A percentile compares a stretch with the other conserved stretches of the same genome.
Evolutionary conservation across 1,284 basidiomycete species (phyloP).

Genomic region (Melanopsichium pennsylvanicum): DNA sequence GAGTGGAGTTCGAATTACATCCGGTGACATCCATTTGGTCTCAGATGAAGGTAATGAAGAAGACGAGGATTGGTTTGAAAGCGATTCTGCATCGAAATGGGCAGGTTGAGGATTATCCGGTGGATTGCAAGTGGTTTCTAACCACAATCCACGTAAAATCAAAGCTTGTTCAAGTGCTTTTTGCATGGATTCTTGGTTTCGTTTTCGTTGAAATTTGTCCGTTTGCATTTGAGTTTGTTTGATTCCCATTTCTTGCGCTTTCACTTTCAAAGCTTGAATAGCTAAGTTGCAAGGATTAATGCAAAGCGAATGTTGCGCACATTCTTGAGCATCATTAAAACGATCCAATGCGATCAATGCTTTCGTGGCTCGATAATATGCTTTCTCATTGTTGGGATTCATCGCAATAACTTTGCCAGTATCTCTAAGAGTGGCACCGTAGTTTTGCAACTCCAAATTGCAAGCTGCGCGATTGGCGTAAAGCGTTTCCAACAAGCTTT

Average conservation of each 20-base stretch:
- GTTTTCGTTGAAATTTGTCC: too few relatives aligned
- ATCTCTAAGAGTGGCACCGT: conserved; percentile 10
- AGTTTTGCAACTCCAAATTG: conserved; percentile 82
- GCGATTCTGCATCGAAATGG: conserved; percentile 68
- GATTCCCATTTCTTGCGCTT: conserved; percentile 56
- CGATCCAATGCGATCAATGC: conserved; percentile 54
- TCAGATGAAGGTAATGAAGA: conserved; percentile 39
- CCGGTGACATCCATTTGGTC: conserved; percentile 53
- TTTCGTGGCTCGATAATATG: conserved; percentile 57
- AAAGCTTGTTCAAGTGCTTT: conserved; percentile 71
- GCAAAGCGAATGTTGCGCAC: conserved; percentile 41
- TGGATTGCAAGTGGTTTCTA: conserved; percentile 62
- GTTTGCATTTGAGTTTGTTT: too few relatives aligned
- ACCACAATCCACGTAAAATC: conserved; percentile 69
- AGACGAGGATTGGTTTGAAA: conserved; percentile 49
- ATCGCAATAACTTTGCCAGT: conserved; percentile 14
- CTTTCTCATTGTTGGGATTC: conserved; percentile 54
- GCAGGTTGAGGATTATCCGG: conserved; percentile 71
- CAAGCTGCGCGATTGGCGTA: conserved; percentile 85
- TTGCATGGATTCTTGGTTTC: conserved; percentile 70
- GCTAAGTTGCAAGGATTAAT: conserved; percentile 37
- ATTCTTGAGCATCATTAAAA: conserved; percentile 48
- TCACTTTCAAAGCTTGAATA: conserved; percentile 38
- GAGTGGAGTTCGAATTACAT: conserved; percentile 71
- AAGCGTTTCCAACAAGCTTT: conserved; percentile 71